Evolutionary conservation across 176 grass and related monocot species (phyloP).

Genomic region (Triticum turgidum): DNA sequence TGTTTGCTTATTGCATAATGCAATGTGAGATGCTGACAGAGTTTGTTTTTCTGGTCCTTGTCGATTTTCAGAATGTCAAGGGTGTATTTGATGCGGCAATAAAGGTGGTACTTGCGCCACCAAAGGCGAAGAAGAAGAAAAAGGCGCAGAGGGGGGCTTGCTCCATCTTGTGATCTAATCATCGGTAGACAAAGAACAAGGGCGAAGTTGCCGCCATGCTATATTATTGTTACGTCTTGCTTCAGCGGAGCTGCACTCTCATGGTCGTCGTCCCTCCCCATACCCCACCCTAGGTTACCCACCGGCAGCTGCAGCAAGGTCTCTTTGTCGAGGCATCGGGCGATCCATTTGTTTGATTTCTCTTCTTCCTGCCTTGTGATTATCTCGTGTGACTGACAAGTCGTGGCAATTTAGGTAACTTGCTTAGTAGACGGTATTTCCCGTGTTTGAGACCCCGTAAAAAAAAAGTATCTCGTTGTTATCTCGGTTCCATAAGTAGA

Average conservation of each 20-base stretch:
- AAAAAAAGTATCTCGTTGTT: slow-evolving; percentile 43
- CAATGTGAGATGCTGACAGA: slow-evolving; percentile 10
- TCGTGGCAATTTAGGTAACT: slow-evolving; percentile 71
- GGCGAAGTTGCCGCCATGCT: slow-evolving; percentile 52
- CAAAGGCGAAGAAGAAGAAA: slow-evolving; percentile 83
- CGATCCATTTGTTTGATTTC: slow-evolving; percentile 58
- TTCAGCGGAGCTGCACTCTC: slow-evolving; percentile 45
- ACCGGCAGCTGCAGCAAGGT: slow-evolving; percentile 63
- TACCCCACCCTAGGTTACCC: slow-evolving; percentile 39
- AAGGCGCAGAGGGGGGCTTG: slow-evolving; percentile 57
- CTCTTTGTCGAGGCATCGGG: slow-evolving; percentile 60
- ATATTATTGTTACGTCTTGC: slow-evolving; percentile 51
- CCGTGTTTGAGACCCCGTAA: slow-evolving; percentile 49
- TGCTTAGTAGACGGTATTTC: slow-evolving; percentile 69
- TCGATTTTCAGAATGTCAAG: slow-evolving; percentile 69
- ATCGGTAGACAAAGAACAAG: slow-evolving; percentile 62
- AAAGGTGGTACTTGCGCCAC: slow-evolving; percentile 75
- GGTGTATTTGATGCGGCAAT: slow-evolving; percentile 73
- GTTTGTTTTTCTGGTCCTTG: neutral
- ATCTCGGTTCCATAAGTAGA: slow-evolving; percentile 70
- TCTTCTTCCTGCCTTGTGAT: slow-evolving; percentile 65
- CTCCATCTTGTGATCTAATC: slow-evolving; percentile 81
- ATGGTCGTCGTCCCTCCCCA: slow-evolving; percentile 6
- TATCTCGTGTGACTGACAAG: slow-evolving; percentile 60
- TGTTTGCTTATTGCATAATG: neutral